These are phyloP conservation scores for Sphaceloma murrayae DNA, from an alignment of 2,329 filamentous ascomycete species.

Conservation along the genomic window DNA sequence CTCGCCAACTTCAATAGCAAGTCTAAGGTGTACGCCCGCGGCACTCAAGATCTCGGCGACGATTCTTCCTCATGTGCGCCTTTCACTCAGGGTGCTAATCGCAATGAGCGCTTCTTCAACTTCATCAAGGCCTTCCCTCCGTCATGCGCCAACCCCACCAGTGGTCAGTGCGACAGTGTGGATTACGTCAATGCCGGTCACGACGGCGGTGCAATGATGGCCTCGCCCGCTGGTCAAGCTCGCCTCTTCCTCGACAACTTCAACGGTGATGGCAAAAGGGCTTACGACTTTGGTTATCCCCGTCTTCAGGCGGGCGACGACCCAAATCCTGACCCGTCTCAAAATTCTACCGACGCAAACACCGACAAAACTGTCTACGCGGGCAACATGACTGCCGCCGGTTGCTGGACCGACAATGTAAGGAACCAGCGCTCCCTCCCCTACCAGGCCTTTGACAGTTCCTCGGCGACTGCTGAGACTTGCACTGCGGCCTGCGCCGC, in stretches of 20 bases:
- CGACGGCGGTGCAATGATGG: constrained; percentile 31
- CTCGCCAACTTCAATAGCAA: constrained; percentile 29
- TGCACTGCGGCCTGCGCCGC: constrained; percentile 27
- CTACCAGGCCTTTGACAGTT: constrained; percentile 24
- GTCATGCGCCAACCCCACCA: constrained; percentile 23
- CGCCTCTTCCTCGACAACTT: constrained; percentile 33
- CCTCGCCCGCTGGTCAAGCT: constrained; percentile 28
- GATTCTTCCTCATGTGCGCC: constrained; percentile 29
- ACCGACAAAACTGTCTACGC: constrained; percentile 27
- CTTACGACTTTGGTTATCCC: constrained; percentile 32
- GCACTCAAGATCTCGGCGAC: constrained; percentile 29
- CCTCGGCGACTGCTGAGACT: constrained; percentile 26
- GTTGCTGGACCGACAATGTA: constrained; percentile 30
- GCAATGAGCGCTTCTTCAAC: constrained; percentile 34
- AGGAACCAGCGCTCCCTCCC: constrained; percentile 21
- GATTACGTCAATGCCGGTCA: constrained; percentile 30
- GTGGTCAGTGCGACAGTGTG: constrained; percentile 28
- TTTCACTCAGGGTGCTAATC: constrained; percentile 27
- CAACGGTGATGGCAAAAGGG: constrained; percentile 27
- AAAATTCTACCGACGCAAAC: constrained; percentile 20
- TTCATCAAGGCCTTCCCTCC: constrained; percentile 31
- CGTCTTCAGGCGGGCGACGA: constrained; percentile 28
- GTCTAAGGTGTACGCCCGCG: constrained; percentile 29
- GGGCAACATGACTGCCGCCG: constrained; percentile 31
- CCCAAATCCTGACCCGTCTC: constrained; percentile 28